Evolutionary conservation across 2,329 filamentous ascomycete genomes (phyloP).

Genomic region (Alternaria brassicae): DNA sequence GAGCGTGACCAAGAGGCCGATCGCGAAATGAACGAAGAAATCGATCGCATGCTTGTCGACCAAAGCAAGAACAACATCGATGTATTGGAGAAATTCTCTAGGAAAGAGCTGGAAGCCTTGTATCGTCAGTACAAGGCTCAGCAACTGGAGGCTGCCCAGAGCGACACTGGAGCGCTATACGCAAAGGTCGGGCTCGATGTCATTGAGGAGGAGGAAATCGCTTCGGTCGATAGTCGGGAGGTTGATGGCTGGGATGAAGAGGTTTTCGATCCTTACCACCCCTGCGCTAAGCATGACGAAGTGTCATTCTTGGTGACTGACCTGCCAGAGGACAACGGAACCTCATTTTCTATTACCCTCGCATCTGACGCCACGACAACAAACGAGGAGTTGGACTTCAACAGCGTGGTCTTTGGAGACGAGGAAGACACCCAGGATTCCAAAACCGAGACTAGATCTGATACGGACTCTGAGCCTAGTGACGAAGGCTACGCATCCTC

Average conservation of each 20-base stretch:
- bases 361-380: background rate
- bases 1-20: background rate
- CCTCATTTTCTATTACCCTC: background rate
- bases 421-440: background rate
- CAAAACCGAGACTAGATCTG: background rate
- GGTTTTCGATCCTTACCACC: background rate
- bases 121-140: slow-evolving; percentile 1
- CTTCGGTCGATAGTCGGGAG: slow-evolving; percentile 1
- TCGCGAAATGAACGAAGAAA: background rate
- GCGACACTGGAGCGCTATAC: background rate
- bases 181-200: background rate
- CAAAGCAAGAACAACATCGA: background rate
- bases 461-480: background rate
- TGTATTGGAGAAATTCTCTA: background rate
- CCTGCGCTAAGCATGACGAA: background rate
- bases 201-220: background rate
- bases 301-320: background rate
- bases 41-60: background rate
- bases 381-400: slow-evolving; percentile 11
- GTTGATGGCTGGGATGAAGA: background rate
- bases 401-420: slow-evolving; percentile 8
- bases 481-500: slow-evolving; percentile 21
- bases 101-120: background rate
- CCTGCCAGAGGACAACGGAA: background rate
- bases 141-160: background rate